Percentiles rank a stretch among this genome's conserved stretches.
Conservation (phyloP, 345 rosid species). For the Salix exigua region DNA sequence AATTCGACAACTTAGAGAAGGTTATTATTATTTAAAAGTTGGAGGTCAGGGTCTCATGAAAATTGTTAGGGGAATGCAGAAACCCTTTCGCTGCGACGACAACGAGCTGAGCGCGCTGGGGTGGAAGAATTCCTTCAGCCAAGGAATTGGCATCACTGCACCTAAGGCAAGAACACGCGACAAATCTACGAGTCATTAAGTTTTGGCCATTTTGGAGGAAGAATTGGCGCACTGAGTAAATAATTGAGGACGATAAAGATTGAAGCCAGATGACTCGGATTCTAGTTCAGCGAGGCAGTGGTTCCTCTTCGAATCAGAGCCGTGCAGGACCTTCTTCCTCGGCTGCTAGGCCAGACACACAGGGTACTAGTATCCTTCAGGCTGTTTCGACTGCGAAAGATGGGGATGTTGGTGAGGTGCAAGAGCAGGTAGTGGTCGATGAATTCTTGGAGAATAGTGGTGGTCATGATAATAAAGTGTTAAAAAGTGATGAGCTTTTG, state of each 20-base stretch:
- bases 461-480: conserved; percentile 37
- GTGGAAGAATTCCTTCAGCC: conserved; percentile 83
- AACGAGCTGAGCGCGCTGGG: conserved; percentile 59
- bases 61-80: conserved; percentile 99
- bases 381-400: conserved; percentile 43
- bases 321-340: conserved; percentile 69
- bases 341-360: conserved; percentile 51
- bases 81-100: conserved; percentile 46
- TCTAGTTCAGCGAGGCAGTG: conserved; percentile 84
- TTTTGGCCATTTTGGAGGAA: conserved; percentile 27
- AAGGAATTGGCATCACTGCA: conserved; percentile 66
- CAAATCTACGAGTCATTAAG: conserved; percentile 52
- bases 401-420: conserved; percentile 56
- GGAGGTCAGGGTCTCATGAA: conserved; percentile 85
- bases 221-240: conserved; percentile 5
- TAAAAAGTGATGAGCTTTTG: conserved; percentile 44
- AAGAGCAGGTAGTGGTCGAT: conserved; percentile 47
- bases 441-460: conserved; percentile 45
- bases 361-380: conserved; percentile 31
- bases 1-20: conserved; percentile 46
- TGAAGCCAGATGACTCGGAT: conserved; percentile 70
- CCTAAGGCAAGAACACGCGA: conserved; percentile 90
- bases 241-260: conserved; percentile 12
- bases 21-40: conserved; percentile 61
- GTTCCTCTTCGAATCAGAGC: conserved; percentile 72